Base-by-base conservation (phyloP, 2,329 filamentous ascomycete species). In the Macrophomina tecta region DNA sequence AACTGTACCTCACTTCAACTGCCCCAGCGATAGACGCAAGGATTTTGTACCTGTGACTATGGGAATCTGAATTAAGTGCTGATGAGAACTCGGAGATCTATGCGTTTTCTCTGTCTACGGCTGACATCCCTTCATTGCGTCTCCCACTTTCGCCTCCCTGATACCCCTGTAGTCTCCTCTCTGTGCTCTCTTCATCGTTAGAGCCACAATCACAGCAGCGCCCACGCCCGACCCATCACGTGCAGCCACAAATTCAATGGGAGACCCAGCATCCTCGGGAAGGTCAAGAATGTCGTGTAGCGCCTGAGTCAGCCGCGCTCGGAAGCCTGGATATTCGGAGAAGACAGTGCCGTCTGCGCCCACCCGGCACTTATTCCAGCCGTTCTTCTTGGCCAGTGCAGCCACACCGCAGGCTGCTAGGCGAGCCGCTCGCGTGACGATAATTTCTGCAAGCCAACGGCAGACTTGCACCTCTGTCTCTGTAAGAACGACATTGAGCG, bases 271-370 rank as follows among this genome's bases (percentile, higher is more conserved):
- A 61, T 81, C 93, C 78, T 93, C 79, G 2, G 91, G 88, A 94
- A 94, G 98, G 83, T 97, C 94, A 42, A 99, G 88, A 71, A 99
- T 97, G 84, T 99, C 95, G 65, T 92, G 89, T 63, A 99, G 87
- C 34, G 95, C 95, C 78, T 90, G 86, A 14, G 95, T 94, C 65
- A 94, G 93, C 65, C 95, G 91, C 67, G 89, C 88, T 85, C 97
- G 97, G 87, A 99, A 99, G 82, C 97, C 91, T 12, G 95, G 95
- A 82, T 99, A 99, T 80, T 98, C 98, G 86, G 97, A 97, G 84
- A 99, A 99, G 65, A 99, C 94, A 18, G 92, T 97, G 45, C 95
- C 95, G 77, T 99, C 95, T 62, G 95, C 95, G 73, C 95, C 95
- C 49, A 99, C 95, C 79, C 98, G 95, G 83, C 92, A 97, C 46